Conservation (phyloP, 345 rosid species). For the Corymbia maculata region DNA sequence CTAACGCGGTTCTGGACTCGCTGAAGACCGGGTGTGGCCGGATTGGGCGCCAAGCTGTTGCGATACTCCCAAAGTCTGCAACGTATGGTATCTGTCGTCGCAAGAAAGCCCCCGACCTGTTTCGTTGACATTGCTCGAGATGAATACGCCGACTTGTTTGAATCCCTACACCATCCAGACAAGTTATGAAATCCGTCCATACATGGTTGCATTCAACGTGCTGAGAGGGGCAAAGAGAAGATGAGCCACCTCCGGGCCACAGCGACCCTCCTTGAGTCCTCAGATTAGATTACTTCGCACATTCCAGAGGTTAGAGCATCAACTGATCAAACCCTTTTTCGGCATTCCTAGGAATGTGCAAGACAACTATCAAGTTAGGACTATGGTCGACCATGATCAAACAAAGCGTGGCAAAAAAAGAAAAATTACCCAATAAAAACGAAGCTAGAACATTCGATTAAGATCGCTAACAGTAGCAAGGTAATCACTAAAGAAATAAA, state of each 20-base stretch:
- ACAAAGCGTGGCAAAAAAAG: neutral
- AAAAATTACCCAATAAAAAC: neutral
- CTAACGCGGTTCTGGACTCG: neutral
- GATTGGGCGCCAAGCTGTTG: neutral
- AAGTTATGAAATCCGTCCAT: neutral
- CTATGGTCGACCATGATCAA: neutral
- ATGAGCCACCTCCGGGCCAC: neutral
- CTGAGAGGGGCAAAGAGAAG: neutral
- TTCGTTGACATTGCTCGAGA: neutral
- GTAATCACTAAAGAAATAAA: neutral
- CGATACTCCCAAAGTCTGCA: neutral
- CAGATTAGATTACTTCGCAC: neutral
- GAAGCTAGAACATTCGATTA: neutral
- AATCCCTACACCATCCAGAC: neutral
- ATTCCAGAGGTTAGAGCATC: neutral
- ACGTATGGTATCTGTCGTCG: neutral
- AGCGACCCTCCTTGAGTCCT: neutral
- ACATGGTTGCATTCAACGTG: neutral
- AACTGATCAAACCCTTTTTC: neutral
- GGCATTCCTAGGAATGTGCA: neutral
- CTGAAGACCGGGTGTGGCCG: neutral
- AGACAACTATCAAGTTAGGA: neutral
- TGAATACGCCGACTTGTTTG: neutral
- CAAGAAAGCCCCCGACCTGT: neutral
- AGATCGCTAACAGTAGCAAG: neutral